Percentiles rank a stretch among this genome's conserved stretches.
Conservation (phyloP, 2,329 filamentous ascomycete genomes). For the Fusarium sp. region DNA sequence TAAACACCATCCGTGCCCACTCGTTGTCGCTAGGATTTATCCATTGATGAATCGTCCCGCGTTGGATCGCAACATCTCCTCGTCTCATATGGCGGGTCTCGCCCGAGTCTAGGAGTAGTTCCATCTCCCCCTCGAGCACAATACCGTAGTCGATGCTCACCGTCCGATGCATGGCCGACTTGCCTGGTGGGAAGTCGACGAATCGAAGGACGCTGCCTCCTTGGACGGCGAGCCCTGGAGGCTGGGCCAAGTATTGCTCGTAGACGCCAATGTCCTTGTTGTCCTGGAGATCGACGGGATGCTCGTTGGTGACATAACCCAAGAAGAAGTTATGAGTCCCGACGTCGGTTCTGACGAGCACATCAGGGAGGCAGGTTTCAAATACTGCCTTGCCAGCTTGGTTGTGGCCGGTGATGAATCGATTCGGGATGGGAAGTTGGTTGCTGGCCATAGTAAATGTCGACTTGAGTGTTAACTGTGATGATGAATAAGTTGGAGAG, state of each 20-base stretch:
- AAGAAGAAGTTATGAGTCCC: conserved; percentile 34
- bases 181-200: conserved; percentile 57
- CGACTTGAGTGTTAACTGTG: neutral
- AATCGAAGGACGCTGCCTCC: conserved; percentile 55
- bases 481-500: neutral
- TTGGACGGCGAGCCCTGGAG: conserved; percentile 41
- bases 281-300: conserved; percentile 18
- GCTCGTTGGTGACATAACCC: conserved; percentile 29
- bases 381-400: conserved; percentile 34
- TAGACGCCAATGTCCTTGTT: conserved; percentile 29
- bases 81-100: conserved; percentile 52
- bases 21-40: conserved; percentile 54
- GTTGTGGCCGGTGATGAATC: conserved; percentile 37
- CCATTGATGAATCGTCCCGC: conserved; percentile 65
- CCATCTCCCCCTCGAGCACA: conserved; percentile 62
- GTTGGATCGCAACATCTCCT: conserved; percentile 64
- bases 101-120: conserved; percentile 59
- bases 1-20: conserved; percentile 56
- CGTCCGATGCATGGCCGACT: conserved; percentile 54
- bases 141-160: conserved; percentile 64
- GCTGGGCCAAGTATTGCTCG: conserved; percentile 14
- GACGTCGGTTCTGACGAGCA: conserved; percentile 14
- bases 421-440: conserved; percentile 27
- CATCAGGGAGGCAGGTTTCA: conserved; percentile 25
- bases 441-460: conserved; percentile 11